Conservation (phyloP, 768 basidiomycete species). For the Dacryopinax spathularia region DNA sequence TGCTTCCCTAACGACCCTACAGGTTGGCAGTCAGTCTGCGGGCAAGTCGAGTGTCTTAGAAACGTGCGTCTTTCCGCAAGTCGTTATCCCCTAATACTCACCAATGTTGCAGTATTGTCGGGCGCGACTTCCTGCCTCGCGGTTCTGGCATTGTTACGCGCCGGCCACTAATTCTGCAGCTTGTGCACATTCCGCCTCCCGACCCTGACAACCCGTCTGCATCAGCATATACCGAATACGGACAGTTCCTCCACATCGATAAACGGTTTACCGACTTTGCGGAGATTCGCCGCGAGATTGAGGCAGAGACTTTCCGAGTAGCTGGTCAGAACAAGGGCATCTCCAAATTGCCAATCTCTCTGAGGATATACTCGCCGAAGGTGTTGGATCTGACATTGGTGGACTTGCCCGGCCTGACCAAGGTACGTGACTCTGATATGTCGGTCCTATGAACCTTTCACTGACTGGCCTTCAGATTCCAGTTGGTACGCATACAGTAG, state of each 20-base stretch:
- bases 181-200: slow-evolving; percentile 71
- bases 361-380: slow-evolving; percentile 89
- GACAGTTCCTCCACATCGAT: slow-evolving; percentile 92
- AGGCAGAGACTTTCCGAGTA: slow-evolving; percentile 91
- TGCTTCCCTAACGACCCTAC: slow-evolving; percentile 6
- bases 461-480: slow-evolving; percentile 46
- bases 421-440: slow-evolving; percentile 38
- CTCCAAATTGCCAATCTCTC: slow-evolving; percentile 86
- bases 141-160: slow-evolving; percentile 93
- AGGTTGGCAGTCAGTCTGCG: slow-evolving; percentile 94
- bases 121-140: slow-evolving; percentile 76
- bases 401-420: slow-evolving; percentile 91
- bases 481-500: slow-evolving; percentile 33
- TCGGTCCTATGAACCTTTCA: not conserved
- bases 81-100: not conserved
- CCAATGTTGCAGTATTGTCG: slow-evolving; percentile 60
- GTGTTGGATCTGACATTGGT: slow-evolving; percentile 93
- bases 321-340: slow-evolving; percentile 99
- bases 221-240: slow-evolving; percentile 60
- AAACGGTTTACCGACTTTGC: slow-evolving; percentile 91
- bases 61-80: slow-evolving; percentile 43
- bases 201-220: slow-evolving; percentile 7
- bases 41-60: slow-evolving; percentile 95
- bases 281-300: slow-evolving; percentile 91
- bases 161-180: slow-evolving; percentile 85